phyloP scores from a whole-genome alignment of 805 yeast genomes.

The Lipomyces yamanashiensis region DNA sequence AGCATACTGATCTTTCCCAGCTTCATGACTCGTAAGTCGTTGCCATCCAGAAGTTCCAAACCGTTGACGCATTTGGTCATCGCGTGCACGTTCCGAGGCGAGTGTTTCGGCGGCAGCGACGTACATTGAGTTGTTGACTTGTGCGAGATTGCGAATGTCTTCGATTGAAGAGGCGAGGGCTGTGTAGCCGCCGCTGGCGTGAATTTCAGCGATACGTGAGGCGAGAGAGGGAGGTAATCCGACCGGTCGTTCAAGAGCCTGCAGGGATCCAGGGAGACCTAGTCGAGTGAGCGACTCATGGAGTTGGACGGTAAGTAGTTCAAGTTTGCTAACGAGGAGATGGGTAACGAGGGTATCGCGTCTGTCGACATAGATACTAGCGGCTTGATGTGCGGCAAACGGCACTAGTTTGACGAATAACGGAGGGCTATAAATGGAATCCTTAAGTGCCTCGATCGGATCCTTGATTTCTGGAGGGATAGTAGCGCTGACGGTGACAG shows the following conservation, averaged over 20 bases:
- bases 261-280: constrained; percentile 62
- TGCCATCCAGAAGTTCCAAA: constrained; percentile 63
- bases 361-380: constrained; percentile 70
- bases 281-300: constrained; percentile 31
- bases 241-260: constrained; percentile 60
- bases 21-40: constrained; percentile 53
- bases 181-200: constrained; percentile 57
- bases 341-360: constrained; percentile 57
- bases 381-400: constrained; percentile 63
- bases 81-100: constrained; percentile 59
- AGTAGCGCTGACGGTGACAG: constrained; percentile 60
- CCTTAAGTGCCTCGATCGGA: constrained; percentile 41
- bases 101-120: constrained; percentile 48
- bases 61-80: constrained; percentile 54
- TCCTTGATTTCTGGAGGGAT: constrained; percentile 48
- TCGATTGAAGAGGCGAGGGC: constrained; percentile 50
- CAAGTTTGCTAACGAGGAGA: constrained; percentile 47
- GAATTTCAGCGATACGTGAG: constrained; percentile 60
- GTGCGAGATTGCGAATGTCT: constrained; percentile 54
- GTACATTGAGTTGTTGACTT: constrained; percentile 29
- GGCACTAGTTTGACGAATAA: constrained; percentile 73
- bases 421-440: constrained; percentile 36
- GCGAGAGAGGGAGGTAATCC: constrained; percentile 62
- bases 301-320: constrained; percentile 38
- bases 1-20: constrained; percentile 49